These are phyloP conservation scores for Zygotorulaspora mrakii DNA, from an alignment of 1,139 yeast genomes.

Conservation along the genomic window DNA sequence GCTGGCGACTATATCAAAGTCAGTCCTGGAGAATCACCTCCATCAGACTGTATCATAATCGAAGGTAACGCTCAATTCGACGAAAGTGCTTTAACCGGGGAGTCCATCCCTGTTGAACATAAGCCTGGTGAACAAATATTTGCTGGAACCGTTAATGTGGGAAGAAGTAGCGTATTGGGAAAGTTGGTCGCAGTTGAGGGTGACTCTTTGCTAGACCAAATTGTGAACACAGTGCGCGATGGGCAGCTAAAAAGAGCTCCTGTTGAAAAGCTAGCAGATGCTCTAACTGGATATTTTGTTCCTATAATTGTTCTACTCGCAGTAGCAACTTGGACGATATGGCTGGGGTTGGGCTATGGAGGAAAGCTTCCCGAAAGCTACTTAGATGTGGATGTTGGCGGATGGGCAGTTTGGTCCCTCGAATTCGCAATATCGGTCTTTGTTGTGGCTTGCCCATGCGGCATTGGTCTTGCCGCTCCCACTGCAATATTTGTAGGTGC, in stretches of 20 bases:
- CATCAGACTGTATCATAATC: constrained; percentile 64
- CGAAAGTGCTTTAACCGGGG: constrained; percentile 79
- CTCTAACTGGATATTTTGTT: constrained; percentile 68
- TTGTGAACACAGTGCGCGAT: constrained; percentile 65
- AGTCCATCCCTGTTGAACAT: constrained; percentile 49
- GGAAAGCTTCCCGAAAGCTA: constrained; percentile 54
- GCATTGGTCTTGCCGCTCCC: constrained; percentile 87
- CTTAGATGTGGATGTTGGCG: constrained; percentile 63
- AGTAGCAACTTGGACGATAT: constrained; percentile 59
- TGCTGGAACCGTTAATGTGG: constrained; percentile 69
- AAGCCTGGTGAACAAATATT: constrained; percentile 57
- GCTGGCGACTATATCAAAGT: constrained; percentile 58
- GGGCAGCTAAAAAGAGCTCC: constrained; percentile 76
- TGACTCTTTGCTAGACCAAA: constrained; percentile 64
- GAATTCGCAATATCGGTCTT: constrained; percentile 76
- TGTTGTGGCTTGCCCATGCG: constrained; percentile 92
- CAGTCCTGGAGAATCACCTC: constrained; percentile 67
- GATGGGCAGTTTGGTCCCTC: constrained; percentile 75
- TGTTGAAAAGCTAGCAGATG: constrained; percentile 66
- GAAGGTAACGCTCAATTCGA: constrained; percentile 60
- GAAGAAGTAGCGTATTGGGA: constrained; percentile 52
- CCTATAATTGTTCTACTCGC: constrained; percentile 64
- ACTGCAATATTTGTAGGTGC: constrained; percentile 90
- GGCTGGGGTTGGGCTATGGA: constrained; percentile 57
- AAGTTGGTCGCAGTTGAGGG: constrained; percentile 60